These are phyloP conservation scores for Phytophthora quininea DNA, from an alignment of 352 stramenopile species.

Conservation along the genomic window DNA sequence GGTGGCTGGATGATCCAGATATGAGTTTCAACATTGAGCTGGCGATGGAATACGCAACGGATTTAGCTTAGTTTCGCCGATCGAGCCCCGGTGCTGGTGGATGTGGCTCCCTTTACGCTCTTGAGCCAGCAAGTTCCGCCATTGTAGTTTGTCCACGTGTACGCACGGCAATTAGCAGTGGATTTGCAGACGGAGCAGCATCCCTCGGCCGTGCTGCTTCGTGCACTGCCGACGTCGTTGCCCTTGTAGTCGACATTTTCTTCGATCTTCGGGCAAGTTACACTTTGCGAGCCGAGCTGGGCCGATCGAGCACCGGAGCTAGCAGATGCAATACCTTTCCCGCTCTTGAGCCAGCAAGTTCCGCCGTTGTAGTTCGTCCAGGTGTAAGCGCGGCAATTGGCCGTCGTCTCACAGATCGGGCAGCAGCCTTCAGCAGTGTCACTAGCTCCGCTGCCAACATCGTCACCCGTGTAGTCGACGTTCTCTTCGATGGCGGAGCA, in stretches of 20 bases:
- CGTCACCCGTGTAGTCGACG: slow-evolving; percentile 37
- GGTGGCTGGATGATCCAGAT: slow-evolving; percentile 12
- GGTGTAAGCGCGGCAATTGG: slow-evolving; percentile 39
- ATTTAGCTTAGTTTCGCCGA: slow-evolving; percentile 22
- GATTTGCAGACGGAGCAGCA: slow-evolving; percentile 42
- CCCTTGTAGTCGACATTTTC: slow-evolving; percentile 39
- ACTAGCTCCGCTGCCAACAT: slow-evolving; percentile 28
- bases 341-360: slow-evolving; percentile 54
- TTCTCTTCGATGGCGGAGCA: slow-evolving; percentile 41
- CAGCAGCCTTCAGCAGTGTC: slow-evolving; percentile 34
- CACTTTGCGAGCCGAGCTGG: slow-evolving; percentile 16
- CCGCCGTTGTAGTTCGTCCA: slow-evolving; percentile 52
- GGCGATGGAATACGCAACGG: too few species aligned
- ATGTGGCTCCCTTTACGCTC: slow-evolving; percentile 25
- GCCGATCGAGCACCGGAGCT: slow-evolving; percentile 21
- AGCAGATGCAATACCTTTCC: slow-evolving; percentile 19
- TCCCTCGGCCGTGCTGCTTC: slow-evolving; percentile 20
- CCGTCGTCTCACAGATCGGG: slow-evolving; percentile 27
- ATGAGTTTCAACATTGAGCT: too few species aligned
- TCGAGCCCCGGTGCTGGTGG: slow-evolving; percentile 14
- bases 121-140: slow-evolving; percentile 58
- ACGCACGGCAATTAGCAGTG: slow-evolving; percentile 32
- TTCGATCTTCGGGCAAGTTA: background rate
- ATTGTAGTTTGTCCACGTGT: slow-evolving; percentile 52
- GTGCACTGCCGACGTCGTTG: slow-evolving; percentile 28